phyloP scores from a whole-genome alignment of 805 yeast species.

The Zygosaccharomyces pseudorouxii region DNA sequence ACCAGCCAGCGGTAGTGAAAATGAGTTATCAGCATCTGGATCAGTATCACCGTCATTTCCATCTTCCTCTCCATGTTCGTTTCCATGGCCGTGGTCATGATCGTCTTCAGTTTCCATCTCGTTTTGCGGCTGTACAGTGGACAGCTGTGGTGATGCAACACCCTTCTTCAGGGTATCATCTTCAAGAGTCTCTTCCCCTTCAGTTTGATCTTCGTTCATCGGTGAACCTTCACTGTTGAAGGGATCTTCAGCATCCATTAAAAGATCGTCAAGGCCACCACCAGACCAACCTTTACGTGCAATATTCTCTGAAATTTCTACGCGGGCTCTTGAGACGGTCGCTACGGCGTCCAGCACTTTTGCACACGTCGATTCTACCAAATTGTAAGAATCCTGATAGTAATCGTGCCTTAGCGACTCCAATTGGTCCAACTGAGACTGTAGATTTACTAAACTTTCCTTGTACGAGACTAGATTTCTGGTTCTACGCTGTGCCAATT shows the following conservation, averaged over 20 bases:
- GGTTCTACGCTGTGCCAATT: constrained; percentile 53
- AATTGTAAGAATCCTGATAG: constrained; percentile 56
- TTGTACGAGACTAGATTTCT: constrained; percentile 67
- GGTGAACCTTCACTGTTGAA: constrained; percentile 37
- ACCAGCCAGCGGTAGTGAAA: constrained; percentile 45
- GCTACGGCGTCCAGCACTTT: constrained; percentile 53
- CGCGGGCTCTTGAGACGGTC: constrained; percentile 68
- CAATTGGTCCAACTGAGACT: constrained; percentile 72
- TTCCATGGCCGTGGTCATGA: too few species aligned
- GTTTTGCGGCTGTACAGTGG: neutral
- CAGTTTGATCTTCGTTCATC: neutral
- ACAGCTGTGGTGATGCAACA: constrained; percentile 1
- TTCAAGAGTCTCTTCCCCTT: constrained; percentile 17
- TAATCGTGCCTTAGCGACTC: constrained; percentile 72
- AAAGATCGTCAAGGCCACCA: constrained; percentile 72
- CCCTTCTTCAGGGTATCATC: constrained; percentile 3
- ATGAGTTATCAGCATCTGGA: constrained; percentile 42
- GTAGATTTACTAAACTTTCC: constrained; percentile 59
- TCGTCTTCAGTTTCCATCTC: neutral
- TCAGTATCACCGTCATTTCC: constrained; percentile 10
- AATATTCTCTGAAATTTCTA: constrained; percentile 73
- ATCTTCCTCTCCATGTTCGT: neutral
- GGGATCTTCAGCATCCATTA: constrained; percentile 63
- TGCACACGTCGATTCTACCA: constrained; percentile 59
- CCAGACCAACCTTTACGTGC: constrained; percentile 86